phyloP scores from a whole-genome alignment of 2,329 filamentous ascomycete genomes.

The Epichloe hybrida region DNA sequence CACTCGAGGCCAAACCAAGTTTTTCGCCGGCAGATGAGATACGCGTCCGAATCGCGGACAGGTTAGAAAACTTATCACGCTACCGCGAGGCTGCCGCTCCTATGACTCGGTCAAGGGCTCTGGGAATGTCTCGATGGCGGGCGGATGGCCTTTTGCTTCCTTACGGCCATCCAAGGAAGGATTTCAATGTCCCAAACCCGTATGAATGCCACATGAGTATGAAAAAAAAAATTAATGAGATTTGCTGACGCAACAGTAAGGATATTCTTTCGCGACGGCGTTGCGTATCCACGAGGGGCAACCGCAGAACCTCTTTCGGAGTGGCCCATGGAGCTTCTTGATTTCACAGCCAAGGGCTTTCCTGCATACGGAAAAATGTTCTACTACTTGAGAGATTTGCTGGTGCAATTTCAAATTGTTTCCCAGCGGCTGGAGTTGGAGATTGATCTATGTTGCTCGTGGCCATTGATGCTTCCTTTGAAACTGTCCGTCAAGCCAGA shows the following conservation, averaged over 20 bases:
- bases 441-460: not conserved
- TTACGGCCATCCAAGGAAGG: constrained; percentile 9
- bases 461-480: not conserved
- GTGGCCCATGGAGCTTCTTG: constrained; percentile 16
- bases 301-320: constrained; percentile 14
- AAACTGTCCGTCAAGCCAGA: not conserved
- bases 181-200: constrained; percentile 10
- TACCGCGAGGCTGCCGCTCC: not conserved
- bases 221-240: not conserved
- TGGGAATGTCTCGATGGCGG: constrained; percentile 10
- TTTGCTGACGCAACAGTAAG: not conserved
- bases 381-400: constrained; percentile 12
- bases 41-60: not conserved
- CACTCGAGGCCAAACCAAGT: not conserved
- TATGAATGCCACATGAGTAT: constrained; percentile 4
- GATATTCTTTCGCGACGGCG: not conserved
- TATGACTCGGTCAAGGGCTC: constrained; percentile 10
- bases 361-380: constrained; percentile 17
- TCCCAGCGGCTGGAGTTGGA: not conserved
- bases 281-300: not conserved
- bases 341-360: constrained; percentile 3
- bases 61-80: not conserved
- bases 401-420: constrained; percentile 10
- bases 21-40: not conserved
- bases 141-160: constrained; percentile 13